Evolutionary conservation across 1,284 basidiomycete species (phyloP).

Genomic region (Tilletiopsis washingtonensis): DNA sequence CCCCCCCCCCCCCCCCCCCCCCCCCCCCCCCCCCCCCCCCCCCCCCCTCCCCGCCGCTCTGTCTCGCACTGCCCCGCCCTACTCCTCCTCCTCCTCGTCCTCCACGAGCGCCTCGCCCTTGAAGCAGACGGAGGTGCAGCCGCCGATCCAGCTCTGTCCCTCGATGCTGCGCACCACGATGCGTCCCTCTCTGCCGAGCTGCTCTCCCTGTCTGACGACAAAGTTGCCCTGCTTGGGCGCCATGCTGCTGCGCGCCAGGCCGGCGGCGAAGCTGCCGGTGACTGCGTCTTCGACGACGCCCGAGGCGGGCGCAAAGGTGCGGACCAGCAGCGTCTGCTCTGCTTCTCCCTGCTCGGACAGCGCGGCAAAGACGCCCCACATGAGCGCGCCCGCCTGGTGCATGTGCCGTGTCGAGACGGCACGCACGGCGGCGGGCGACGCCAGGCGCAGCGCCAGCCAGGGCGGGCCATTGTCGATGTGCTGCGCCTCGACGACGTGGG

Average conservation of each 20-base stretch:
- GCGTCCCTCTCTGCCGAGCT: constrained; percentile 20
- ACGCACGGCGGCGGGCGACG: constrained; percentile 18
- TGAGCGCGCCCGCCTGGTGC: constrained; percentile 11
- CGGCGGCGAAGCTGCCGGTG: constrained; percentile 36
- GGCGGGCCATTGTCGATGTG: constrained; percentile 37
- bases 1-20: no score
- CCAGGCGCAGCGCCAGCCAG: constrained; percentile 28
- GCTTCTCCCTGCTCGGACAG: no score
- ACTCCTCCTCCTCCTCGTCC: no score
- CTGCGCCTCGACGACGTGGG: constrained; percentile 14
- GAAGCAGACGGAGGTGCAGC: constrained; percentile 21
- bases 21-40: no score
- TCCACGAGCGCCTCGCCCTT: no score
- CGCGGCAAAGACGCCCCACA: constrained; percentile 28
- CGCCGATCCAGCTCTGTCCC: constrained; percentile 26
- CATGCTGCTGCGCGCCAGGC: constrained; percentile 13
- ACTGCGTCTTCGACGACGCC: constrained; percentile 29
- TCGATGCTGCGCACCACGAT: constrained; percentile 11
- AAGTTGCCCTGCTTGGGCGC: constrained; percentile 6
- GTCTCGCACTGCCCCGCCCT: no score
- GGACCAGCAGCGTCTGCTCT: constrained; percentile 18
- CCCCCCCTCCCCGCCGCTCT: no score
- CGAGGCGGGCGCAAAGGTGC: constrained; percentile 17
- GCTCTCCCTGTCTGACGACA: constrained; percentile 20
- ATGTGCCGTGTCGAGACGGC: no score